phyloP scores from a whole-genome alignment of 176 grass and related monocot species.

The Olyra latifolia region DNA sequence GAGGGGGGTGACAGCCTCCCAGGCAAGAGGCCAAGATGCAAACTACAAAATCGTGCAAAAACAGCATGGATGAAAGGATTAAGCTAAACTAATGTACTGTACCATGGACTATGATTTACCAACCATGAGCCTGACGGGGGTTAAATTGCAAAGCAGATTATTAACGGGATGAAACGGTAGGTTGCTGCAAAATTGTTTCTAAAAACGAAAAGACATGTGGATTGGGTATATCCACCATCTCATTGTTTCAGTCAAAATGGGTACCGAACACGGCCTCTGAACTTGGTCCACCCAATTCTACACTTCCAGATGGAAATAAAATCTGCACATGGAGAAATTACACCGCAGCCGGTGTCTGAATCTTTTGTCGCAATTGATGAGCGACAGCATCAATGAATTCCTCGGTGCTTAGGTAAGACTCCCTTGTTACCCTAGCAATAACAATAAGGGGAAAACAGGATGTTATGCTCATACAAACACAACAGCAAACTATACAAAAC shows the following conservation, averaged over 20 bases:
- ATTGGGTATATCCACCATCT: background rate
- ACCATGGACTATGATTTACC: slow-evolving; percentile 1
- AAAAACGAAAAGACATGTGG: background rate
- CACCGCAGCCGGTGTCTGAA: slow-evolving; percentile 35
- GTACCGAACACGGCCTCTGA: background rate
- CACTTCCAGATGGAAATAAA: slow-evolving; percentile 3
- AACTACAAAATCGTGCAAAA: too few species aligned
- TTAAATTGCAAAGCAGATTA: background rate
- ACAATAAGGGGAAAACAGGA: slow-evolving; percentile 16
- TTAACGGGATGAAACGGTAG: background rate
- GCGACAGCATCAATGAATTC: slow-evolving; percentile 87
- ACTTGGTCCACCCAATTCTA: slow-evolving; percentile 15
- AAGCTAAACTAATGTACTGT: background rate
- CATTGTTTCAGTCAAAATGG: slow-evolving; percentile 31
- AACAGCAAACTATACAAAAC: background rate
- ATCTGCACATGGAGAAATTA: slow-evolving; percentile 3
- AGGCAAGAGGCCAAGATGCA: background rate
- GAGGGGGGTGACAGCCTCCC: background rate
- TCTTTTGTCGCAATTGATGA: slow-evolving; percentile 57
- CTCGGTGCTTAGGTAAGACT: slow-evolving; percentile 75
- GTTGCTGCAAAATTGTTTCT: slow-evolving; percentile 3
- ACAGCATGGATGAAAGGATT: background rate
- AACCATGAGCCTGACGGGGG: background rate
- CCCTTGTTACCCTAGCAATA: slow-evolving; percentile 71
- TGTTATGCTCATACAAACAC: background rate